These are phyloP conservation scores for Daldinia eschscholtzii DNA, from an alignment of 2,329 filamentous ascomycete species.

Conservation along the genomic window DNA sequence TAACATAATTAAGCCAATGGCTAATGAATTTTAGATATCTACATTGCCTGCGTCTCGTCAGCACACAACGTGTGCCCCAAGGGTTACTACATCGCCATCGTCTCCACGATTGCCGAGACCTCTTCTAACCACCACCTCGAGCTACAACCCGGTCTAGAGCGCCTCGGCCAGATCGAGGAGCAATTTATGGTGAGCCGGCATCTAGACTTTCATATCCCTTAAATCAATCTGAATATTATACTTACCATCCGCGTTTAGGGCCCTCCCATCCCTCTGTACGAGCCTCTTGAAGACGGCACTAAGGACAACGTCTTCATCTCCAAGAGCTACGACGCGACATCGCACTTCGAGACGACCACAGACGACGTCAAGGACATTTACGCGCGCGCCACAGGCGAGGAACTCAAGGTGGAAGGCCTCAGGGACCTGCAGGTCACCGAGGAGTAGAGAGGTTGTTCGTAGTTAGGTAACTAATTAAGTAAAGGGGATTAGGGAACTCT, in stretches of 20 bases:
- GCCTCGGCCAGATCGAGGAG: slow-evolving; percentile 94
- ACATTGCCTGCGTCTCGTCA: slow-evolving; percentile 94
- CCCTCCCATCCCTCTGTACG: slow-evolving; percentile 91
- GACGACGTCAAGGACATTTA: slow-evolving; percentile 98
- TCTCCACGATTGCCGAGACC: slow-evolving; percentile 95
- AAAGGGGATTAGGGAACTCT: not conserved
- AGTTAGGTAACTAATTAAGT: not conserved
- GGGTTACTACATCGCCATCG: slow-evolving; percentile 98
- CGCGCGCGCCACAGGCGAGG: slow-evolving; percentile 82
- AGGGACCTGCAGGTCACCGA: slow-evolving; percentile 82
- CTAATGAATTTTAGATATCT: slow-evolving; percentile 67
- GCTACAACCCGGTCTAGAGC: slow-evolving; percentile 90
- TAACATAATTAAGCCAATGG: not conserved
- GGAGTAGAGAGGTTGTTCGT: slow-evolving; percentile 62
- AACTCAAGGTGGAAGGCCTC: slow-evolving; percentile 88
- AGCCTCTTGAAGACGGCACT: slow-evolving; percentile 84
- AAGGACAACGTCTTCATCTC: slow-evolving; percentile 97
- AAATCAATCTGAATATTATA: not conserved
- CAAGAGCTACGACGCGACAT: slow-evolving; percentile 98
- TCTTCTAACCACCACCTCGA: slow-evolving; percentile 95
- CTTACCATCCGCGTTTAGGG: slow-evolving; percentile 60
- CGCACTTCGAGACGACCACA: slow-evolving; percentile 92
- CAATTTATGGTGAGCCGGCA: slow-evolving; percentile 82
- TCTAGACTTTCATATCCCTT: not conserved
- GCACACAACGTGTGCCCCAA: slow-evolving; percentile 99